Conservation (phyloP, 495 filamentous ascomycete species). For the Tetracladium setigerum region DNA sequence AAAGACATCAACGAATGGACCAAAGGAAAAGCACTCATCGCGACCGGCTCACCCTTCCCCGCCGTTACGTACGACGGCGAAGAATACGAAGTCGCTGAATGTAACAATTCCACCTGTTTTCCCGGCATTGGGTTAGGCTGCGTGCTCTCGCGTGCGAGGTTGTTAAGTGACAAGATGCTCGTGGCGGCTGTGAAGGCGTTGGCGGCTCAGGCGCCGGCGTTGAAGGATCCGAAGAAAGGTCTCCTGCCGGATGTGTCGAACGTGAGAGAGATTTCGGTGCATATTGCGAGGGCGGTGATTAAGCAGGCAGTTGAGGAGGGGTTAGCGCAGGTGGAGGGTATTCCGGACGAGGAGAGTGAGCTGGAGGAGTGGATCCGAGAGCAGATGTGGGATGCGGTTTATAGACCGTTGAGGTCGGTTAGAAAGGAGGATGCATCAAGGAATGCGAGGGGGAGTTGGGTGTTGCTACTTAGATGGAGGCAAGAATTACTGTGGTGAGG, state of each 20-base stretch:
- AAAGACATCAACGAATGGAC: slow-evolving; percentile 76
- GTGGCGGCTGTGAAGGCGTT: slow-evolving; percentile 71
- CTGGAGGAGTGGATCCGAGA: slow-evolving; percentile 75
- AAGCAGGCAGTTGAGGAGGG: slow-evolving; percentile 61
- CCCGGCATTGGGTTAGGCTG: slow-evolving; percentile 78
- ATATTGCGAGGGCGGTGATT: slow-evolving; percentile 76
- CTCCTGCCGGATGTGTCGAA: slow-evolving; percentile 71
- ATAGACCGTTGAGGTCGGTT: slow-evolving; percentile 55
- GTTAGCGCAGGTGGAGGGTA: slow-evolving; percentile 50
- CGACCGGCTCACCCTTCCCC: slow-evolving; percentile 78
- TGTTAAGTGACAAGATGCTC: slow-evolving; percentile 71
- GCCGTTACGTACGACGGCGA: slow-evolving; percentile 62
- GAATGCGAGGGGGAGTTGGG: slow-evolving; percentile 54
- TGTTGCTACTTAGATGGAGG: slow-evolving; percentile 24
- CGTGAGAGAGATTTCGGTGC: slow-evolving; percentile 67
- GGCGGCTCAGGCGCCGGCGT: slow-evolving; percentile 59
- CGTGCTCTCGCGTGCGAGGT: slow-evolving; percentile 55
- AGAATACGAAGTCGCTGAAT: slow-evolving; percentile 70
- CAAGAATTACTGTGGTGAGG: no score
- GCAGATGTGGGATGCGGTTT: slow-evolving; percentile 86
- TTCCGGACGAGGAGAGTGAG: slow-evolving; percentile 49
- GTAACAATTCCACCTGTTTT: slow-evolving; percentile 86
- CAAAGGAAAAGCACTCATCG: slow-evolving; percentile 68
- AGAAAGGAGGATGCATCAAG: slow-evolving; percentile 38
- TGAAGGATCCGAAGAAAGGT: slow-evolving; percentile 42